Conservation (phyloP, 139 green algal genomes). For the Desmodesmus armatus region DNA sequence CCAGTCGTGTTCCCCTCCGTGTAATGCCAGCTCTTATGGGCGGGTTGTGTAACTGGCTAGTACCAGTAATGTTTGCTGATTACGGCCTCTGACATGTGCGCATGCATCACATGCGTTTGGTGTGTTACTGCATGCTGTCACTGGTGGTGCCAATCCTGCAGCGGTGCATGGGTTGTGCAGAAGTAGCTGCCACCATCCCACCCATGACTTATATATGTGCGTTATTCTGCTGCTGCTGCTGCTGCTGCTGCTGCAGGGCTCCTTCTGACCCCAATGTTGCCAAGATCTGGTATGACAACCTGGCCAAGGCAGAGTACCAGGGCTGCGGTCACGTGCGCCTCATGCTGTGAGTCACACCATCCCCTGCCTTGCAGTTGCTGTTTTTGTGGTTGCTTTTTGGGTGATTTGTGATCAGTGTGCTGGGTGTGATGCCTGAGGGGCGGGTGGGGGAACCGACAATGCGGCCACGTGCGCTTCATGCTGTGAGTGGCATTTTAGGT, state of each 20-base stretch:
- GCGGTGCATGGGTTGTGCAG: not conserved
- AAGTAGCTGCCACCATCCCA: not conserved
- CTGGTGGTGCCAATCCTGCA: not conserved
- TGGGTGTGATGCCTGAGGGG: too few species aligned
- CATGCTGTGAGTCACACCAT: slow-evolving; percentile 37
- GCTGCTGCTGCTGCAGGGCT: not conserved
- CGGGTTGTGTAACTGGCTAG: too few species aligned
- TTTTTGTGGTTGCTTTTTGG: too few species aligned
- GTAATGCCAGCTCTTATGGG: too few species aligned
- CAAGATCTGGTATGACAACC: slow-evolving; percentile 11
- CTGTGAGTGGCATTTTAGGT: too few species aligned
- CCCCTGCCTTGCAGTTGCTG: too few species aligned
- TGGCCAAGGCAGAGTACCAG: slow-evolving; percentile 23
- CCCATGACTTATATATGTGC: not conserved
- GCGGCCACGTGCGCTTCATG: not conserved
- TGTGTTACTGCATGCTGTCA: not conserved
- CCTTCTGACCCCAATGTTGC: not conserved
- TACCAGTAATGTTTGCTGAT: too few species aligned
- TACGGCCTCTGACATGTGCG: too few species aligned
- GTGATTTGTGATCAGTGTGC: too few species aligned
- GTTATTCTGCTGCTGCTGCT: too few species aligned
- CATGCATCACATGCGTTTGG: not conserved
- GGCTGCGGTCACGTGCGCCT: slow-evolving; percentile 41
- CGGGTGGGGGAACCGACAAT: too few species aligned
- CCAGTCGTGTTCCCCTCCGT: slow-evolving; percentile 5